These are phyloP conservation scores for Millerozyma acaciae DNA, from an alignment of 805 yeast species.

Conservation along the genomic window DNA sequence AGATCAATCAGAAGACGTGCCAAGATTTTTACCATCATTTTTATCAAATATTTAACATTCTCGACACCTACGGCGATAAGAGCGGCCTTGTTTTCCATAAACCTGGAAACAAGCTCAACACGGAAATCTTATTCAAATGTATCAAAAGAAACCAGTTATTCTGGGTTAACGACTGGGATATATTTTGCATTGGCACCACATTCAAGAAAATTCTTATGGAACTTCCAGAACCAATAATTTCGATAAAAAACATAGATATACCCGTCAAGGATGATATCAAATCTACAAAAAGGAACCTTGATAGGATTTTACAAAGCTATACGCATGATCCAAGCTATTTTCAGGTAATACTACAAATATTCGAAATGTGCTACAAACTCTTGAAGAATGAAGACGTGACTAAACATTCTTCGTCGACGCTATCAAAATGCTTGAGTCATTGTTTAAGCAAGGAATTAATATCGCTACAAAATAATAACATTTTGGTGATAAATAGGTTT, in stretches of 20 bases:
- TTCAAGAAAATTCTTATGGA: conserved; percentile 47
- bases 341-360: conserved; percentile 42
- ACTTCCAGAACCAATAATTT: conserved; percentile 52
- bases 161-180: conserved; percentile 54
- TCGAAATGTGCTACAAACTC: conserved; percentile 35
- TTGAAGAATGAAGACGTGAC: conserved; percentile 35
- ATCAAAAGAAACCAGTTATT: conserved; percentile 52
- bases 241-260: conserved; percentile 43
- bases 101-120: conserved; percentile 50
- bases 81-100: conserved; percentile 49
- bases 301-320: conserved; percentile 9
- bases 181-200: conserved; percentile 46
- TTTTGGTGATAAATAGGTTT: conserved; percentile 51
- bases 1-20: conserved; percentile 12
- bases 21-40: conserved; percentile 36
- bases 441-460: conserved; percentile 51
- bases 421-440: conserved; percentile 49
- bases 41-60: conserved; percentile 49
- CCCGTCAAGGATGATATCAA: conserved; percentile 51
- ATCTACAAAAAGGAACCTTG: conserved; percentile 38
- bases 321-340: conserved; percentile 11
- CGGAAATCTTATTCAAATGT: conserved; percentile 46
- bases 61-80: conserved; percentile 38
- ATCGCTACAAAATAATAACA: conserved; percentile 39
- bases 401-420: conserved; percentile 36